Base-by-base conservation (phyloP, 305 asterid species). In the Stenogyne calaminthoides region DNA sequence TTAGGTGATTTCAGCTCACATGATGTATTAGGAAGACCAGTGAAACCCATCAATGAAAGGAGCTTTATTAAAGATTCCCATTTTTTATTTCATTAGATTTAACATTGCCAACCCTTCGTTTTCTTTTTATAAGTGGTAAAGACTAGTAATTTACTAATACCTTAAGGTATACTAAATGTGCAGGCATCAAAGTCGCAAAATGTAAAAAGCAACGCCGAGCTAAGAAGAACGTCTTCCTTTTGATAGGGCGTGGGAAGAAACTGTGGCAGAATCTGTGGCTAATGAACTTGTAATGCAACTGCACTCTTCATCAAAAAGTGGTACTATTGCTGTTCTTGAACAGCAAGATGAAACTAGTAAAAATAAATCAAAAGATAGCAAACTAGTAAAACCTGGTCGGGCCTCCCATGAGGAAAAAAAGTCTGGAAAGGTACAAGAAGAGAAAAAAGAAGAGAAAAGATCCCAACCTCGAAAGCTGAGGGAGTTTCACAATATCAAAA, bases 181-280 rank as follows among this genome's bases (percentile, higher is more conserved):
- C 88, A 92, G 99, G 86, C 81, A 76, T 77, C 95, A 14, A 90
- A 88, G 85, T 69, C 83, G 88, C 98, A 84, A 80, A 87, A 84
- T 80, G 68, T 78, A 58, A 90, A n/a, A 92, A 84, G 80, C 91
- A 80, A 87, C 83, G 51, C 91, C 98, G 93, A 92, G 89, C 91
- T 95, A 68, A 84, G 96, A 80, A 86, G 98, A 80, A 91, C 97
- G 27, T 95, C 98, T 74, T 95, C 99, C 72, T 95, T n/a, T 91
- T 34, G 99, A 95, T 81, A 86, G 94, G 79, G 84, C 96, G 56
- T 92, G 96, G 98, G 99, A 92, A 86, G 99, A 95, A 87, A 90
- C 71, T 75, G 97, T 92, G 74, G 98, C 99, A 66, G 99, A 95
- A 81, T 95, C 99, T 68, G 97, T 92, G 60, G 95, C 98, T 64